These are phyloP conservation scores for Alternaria triticina DNA, from an alignment of 2,329 filamentous ascomycete species.

Conservation along the genomic window DNA sequence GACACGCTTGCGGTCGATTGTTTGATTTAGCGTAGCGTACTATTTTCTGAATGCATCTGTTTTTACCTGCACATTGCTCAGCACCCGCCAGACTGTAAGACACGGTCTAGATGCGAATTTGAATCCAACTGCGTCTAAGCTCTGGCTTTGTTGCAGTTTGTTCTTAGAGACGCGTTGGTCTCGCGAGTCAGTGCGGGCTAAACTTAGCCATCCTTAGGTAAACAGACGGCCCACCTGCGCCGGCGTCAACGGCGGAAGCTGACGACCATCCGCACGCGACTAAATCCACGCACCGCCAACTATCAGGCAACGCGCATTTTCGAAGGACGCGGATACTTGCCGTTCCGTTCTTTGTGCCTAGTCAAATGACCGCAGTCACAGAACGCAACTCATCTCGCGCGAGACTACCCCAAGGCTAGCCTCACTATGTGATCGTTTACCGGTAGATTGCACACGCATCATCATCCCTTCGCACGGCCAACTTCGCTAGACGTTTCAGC, in stretches of 20 bases:
- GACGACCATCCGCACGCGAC: constrained; percentile 4
- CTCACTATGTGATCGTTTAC: background rate
- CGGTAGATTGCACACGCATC: background rate
- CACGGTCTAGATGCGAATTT: background rate
- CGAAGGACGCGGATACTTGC: constrained; percentile 3
- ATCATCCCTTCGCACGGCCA: background rate
- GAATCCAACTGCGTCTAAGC: background rate
- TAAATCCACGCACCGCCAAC: background rate
- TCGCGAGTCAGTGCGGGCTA: constrained; percentile 4
- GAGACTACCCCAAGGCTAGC: background rate
- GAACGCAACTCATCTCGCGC: background rate
- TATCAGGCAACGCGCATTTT: background rate
- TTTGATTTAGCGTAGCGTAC: constrained; percentile 5
- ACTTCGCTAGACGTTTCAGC: background rate
- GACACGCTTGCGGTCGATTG: constrained; percentile 1
- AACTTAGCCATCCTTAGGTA: constrained; percentile 18
- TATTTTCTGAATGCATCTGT: constrained; percentile 3
- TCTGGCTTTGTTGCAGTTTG: constrained; percentile 1
- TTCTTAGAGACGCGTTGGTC: background rate
- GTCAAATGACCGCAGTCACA: background rate
- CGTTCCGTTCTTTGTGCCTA: constrained; percentile 7
- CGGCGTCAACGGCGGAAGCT: constrained; percentile 7
- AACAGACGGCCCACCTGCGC: constrained; percentile 9
- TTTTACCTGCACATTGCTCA: constrained; percentile 8
- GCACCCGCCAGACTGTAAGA: background rate